Conservation (phyloP, 139 green algal species). For the Chlorella sp. region DNA sequence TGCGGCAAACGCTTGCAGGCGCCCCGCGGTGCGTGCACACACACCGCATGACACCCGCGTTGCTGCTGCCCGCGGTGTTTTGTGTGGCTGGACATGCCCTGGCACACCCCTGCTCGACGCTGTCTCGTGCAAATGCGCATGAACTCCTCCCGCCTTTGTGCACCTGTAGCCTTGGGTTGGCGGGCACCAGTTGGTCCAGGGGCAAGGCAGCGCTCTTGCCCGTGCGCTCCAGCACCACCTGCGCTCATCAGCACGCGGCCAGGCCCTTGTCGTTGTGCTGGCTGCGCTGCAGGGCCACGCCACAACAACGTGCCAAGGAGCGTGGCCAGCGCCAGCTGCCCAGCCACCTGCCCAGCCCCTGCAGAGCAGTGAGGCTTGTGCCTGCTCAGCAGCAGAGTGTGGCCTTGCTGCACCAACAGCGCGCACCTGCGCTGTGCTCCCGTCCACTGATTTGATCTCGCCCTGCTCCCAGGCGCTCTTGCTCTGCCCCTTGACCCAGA, state of each 20-base stretch:
- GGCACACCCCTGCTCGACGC: background rate
- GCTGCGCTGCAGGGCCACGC: no score
- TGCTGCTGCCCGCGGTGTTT: background rate
- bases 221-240: background rate
- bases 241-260: no score
- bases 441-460: background rate
- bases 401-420: background rate
- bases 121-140: background rate
- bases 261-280: no score
- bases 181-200: slow-evolving; percentile 19
- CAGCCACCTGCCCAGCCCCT: background rate
- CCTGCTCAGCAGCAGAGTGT: background rate
- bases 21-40: background rate
- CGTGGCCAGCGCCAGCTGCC: background rate
- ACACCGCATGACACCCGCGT: background rate
- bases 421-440: background rate
- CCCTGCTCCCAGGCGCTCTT: background rate
- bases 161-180: slow-evolving; percentile 50
- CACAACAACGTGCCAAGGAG: background rate
- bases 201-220: background rate
- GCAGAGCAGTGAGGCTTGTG: background rate
- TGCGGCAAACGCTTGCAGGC: background rate
- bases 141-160: background rate
- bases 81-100: background rate
- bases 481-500: background rate